Evolutionary conservation across 495 filamentous ascomycete species (phyloP), one percentile per base, ranked within the genome.

Genomic region (Penicillium pulvis): DNA sequence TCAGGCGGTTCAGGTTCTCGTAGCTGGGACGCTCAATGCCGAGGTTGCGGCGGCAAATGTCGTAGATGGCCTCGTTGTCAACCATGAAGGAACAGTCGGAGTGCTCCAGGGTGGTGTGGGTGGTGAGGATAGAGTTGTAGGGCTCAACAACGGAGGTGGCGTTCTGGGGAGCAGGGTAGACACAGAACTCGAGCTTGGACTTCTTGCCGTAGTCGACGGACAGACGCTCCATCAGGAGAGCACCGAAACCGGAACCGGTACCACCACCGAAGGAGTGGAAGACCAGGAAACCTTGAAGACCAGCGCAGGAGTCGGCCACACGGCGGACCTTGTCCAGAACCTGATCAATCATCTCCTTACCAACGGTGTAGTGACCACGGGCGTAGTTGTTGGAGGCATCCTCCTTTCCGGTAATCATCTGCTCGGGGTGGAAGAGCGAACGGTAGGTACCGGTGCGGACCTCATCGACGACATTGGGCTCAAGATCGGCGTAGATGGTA

Each of bases 181-280:
- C 92, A 72, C 92, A 94, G 81, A 98, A 98, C 79, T 98, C 94
- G 51, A 98, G 84, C 89, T 98, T 98, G 83, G 88, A 91, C 88
- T 98, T 98, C 87, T 98, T 98, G 77, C 92, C 92, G 72, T 96
- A 98, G 81, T 98, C 94, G 68, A 94, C 88, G 42, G 94, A 97
- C 57, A 98, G 86, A 74, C 93, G 92, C 83, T 98, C 95, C 87
- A 98, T 93, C 68, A 98, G 82, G 61, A 98, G 88, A 59, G 94
- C 93, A 79, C 94, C 94, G 78, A 98, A 98, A 65, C 94, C 94
- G 59, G 94, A 98, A 69, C 94, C 94, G 64, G 94, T 98, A 78
- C 94, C 94, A 74, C 94, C 94, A 81, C 94, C 94, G 75, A 98
- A 98, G 45, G 95, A 98, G 86, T 98, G 94, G 87, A 98, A 98